A percentile compares a stretch with the other conserved stretches of the same genome.
phyloP scores from a whole-genome alignment of 768 basidiomycete species.

The Tylopilus vinaceipallidus region DNA sequence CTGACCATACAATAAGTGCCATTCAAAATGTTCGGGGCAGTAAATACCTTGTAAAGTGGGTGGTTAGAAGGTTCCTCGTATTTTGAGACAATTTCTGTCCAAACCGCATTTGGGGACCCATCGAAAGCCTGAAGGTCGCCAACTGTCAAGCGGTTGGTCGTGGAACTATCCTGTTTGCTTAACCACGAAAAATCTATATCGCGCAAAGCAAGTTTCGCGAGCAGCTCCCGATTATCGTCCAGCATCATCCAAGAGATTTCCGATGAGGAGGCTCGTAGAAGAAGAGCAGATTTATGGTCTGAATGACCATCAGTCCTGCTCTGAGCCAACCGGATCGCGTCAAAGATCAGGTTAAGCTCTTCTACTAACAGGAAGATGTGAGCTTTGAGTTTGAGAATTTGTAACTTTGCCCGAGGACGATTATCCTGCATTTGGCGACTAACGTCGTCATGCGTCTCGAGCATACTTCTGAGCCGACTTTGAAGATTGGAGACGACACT shows the following conservation, averaged over 20 bases:
- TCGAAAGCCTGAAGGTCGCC: constrained; percentile 84
- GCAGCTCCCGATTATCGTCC: constrained; percentile 63
- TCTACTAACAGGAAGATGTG: constrained; percentile 72
- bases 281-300: constrained; percentile 76
- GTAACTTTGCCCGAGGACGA: constrained; percentile 44
- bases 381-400: constrained; percentile 65
- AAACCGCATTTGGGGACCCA: constrained; percentile 75
- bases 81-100: constrained; percentile 87
- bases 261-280: constrained; percentile 76
- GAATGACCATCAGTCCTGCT: constrained; percentile 64
- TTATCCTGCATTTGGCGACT: constrained; percentile 32
- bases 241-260: constrained; percentile 94
- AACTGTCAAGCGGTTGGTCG: constrained; percentile 71
- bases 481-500: constrained; percentile 72
- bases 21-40: constrained; percentile 1
- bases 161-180: constrained; percentile 84
- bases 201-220: constrained; percentile 84
- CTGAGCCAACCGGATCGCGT: constrained; percentile 81
- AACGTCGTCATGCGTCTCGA: constrained; percentile 49
- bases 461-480: constrained; percentile 60
- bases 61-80: constrained; percentile 68
- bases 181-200: constrained; percentile 80
- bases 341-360: constrained; percentile 82
- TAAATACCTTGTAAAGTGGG: constrained; percentile 71
- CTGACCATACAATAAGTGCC: constrained; percentile 35